Base-by-base conservation (phyloP, 768 basidiomycete genomes). In the Lactifluus echinatus region DNA sequence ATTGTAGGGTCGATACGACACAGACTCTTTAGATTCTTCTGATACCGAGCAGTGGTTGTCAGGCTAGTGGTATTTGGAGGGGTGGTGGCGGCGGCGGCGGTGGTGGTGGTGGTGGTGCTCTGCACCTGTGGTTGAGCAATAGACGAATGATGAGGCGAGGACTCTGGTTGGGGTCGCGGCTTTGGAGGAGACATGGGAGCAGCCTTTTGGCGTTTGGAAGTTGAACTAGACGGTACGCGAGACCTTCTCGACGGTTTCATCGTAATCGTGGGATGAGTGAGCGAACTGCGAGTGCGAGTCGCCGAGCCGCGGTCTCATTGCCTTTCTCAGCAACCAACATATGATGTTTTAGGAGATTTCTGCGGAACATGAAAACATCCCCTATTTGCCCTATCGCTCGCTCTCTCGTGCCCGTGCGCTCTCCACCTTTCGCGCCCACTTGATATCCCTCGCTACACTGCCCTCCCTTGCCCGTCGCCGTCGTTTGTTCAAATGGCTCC, bases 1-100 rank as follows among this genome's bases (percentile, higher is more conserved):
- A 93, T 90, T 33, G 86, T 81, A 12, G 89, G 82, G 66, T 93
- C 89, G 66, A 87, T 78, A 60, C 86, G 79, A 48, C 84, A 79
- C 24, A 93, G 76, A 56, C 89, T 87, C 66, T 83, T 88, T 72
- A 92, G 80, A 73, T 92, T 92, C 70, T 81, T 79, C 63, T 79
- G 71, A 69, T 91, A 89, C 67, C 84, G 72, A 29, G 82, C 79
- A 8, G 78, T 76, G 12, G 83, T 76, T 4, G 84, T 79, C 21
- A 55, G 2, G 83, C 86, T 79, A 8, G 21, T 42, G 19, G 21
- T 42, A 31, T 5, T 10, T 31, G n/a, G n/a, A n/a, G n/a, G n/a
- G 39, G 8, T 37, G 34, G 10, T 36, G 34, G 10, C 15, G 40
- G 43, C 21, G 55, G n/a, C n/a, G n/a, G n/a, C n/a, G 6, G 19